Percentiles rank a stretch among this genome's conserved stretches.
Evolutionary conservation across 2,329 filamentous ascomycete genomes (phyloP).

Genomic region (Alternaria metachromatica): DNA sequence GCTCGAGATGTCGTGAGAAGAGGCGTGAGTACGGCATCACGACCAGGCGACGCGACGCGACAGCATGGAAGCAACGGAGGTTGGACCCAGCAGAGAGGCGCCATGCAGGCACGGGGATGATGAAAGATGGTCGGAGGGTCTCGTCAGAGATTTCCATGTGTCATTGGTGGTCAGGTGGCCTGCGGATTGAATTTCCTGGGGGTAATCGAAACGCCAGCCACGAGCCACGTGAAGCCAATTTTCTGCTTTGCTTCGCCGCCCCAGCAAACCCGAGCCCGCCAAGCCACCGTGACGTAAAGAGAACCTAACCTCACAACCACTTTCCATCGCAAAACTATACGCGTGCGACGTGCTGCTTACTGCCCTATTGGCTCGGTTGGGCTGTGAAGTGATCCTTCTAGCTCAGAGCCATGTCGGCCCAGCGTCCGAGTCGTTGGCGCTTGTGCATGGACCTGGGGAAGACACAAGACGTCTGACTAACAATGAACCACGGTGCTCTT

Average conservation of each 20-base stretch:
- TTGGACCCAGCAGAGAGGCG: conserved; percentile 17
- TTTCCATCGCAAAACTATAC: conserved; percentile 29
- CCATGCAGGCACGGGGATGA: conserved; percentile 31
- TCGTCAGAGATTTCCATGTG: conserved; percentile 40
- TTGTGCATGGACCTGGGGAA: conserved; percentile 33
- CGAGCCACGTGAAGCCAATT: conserved; percentile 22
- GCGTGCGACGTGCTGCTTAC: conserved; percentile 17
- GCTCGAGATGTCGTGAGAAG: conserved; percentile 25
- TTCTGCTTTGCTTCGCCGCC: conserved; percentile 20
- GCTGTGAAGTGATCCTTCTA: conserved; percentile 31
- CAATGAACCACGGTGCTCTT: conserved; percentile 37
- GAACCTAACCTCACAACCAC: conserved; percentile 25
- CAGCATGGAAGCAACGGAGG: conserved; percentile 18
- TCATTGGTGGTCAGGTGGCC: conserved; percentile 27
- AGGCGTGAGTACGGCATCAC: conserved; percentile 9
- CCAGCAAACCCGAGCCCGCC: conserved; percentile 13
- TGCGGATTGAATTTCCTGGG: conserved; percentile 21
- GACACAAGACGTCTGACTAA: conserved; percentile 40
- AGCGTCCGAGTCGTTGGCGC: conserved; percentile 34
- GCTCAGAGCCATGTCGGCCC: conserved; percentile 31
- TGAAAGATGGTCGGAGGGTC: conserved; percentile 27
- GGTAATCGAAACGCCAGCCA: conserved; percentile 21
- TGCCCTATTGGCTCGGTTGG: conserved; percentile 20
- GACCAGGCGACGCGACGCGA: conserved; percentile 20
- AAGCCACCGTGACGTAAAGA: conserved; percentile 34